A percentile compares a stretch with the other conserved stretches of the same genome.
Evolutionary conservation across 805 yeast species (phyloP).

Genomic region (Saccharomycopsis babjevae): DNA sequence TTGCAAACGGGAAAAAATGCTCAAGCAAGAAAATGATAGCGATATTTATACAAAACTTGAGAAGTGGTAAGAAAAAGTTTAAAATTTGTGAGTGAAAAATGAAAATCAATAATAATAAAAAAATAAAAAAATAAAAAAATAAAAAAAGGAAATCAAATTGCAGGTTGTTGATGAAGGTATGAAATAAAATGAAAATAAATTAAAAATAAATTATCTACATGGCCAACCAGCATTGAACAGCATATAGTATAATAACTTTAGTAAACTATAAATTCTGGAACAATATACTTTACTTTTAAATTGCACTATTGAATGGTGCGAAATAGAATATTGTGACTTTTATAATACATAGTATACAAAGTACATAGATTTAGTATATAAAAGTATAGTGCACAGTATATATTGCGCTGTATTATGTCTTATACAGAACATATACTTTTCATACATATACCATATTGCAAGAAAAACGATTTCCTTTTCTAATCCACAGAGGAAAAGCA

Average conservation of each 20-base stretch:
- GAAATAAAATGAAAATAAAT: neutral
- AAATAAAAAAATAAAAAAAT: neutral
- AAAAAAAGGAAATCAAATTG: neutral
- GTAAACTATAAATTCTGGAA: too few species aligned
- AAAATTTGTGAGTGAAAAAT: neutral
- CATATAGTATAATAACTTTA: too few species aligned
- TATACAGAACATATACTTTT: too few species aligned
- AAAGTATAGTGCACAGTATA: too few species aligned
- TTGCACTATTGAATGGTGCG: too few species aligned
- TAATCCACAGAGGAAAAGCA: too few species aligned
- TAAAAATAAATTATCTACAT: neutral
- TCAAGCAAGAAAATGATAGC: neutral
- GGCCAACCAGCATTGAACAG: neutral
- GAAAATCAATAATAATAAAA: neutral
- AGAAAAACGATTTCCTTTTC: neutral
- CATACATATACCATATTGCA: neutral
- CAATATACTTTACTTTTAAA: too few species aligned
- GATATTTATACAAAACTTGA: neutral
- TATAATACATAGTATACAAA: too few species aligned
- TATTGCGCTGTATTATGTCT: too few species aligned
- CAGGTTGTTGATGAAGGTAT: neutral
- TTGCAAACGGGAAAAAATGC: neutral
- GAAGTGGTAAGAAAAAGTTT: neutral
- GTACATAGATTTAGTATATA: too few species aligned
- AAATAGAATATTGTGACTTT: too few species aligned